These are phyloP conservation scores for Cytospora paraplurivora DNA, from an alignment of 2,329 filamentous ascomycete genomes.

Conservation along the genomic window DNA sequence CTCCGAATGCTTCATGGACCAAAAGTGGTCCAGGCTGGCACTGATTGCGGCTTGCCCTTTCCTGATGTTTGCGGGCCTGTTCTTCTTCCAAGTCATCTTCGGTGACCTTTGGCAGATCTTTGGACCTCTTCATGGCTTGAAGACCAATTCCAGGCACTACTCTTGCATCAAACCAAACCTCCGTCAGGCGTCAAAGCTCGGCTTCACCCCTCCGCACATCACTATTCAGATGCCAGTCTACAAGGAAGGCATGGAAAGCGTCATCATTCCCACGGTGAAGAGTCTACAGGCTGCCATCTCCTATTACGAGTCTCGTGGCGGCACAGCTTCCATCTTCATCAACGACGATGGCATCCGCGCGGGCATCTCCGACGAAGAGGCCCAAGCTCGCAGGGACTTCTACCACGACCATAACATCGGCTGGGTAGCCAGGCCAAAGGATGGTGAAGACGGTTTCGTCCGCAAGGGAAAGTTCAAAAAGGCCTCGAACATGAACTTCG, in stretches of 20 bases:
- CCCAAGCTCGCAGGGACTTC: constrained; percentile 47
- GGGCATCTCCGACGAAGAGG: constrained; percentile 45
- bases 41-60: constrained; percentile 41
- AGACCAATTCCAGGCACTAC: constrained; percentile 49
- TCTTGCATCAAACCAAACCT: constrained; percentile 40
- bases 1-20: constrained; percentile 43
- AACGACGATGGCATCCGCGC: constrained; percentile 66
- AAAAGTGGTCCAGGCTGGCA: constrained; percentile 42
- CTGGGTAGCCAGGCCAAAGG: constrained; percentile 50
- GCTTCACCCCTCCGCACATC: constrained; percentile 43
- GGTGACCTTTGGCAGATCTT: constrained; percentile 47
- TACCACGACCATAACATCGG: constrained; percentile 53
- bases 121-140: constrained; percentile 49
- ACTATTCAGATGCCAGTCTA: constrained; percentile 51
- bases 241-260: constrained; percentile 43
- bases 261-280: constrained; percentile 52
- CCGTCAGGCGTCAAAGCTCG: constrained; percentile 37
- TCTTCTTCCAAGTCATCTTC: constrained; percentile 50
- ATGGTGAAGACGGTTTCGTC: constrained; percentile 51
- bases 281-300: constrained; percentile 53
- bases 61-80: constrained; percentile 41
- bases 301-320: constrained; percentile 51
- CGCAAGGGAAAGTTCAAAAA: constrained; percentile 71
- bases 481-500: constrained; percentile 77
- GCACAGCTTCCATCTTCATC: constrained; percentile 46